Evolutionary conservation across 176 grass and related monocot genomes (phyloP).

Genomic region (Avena sativa): DNA sequence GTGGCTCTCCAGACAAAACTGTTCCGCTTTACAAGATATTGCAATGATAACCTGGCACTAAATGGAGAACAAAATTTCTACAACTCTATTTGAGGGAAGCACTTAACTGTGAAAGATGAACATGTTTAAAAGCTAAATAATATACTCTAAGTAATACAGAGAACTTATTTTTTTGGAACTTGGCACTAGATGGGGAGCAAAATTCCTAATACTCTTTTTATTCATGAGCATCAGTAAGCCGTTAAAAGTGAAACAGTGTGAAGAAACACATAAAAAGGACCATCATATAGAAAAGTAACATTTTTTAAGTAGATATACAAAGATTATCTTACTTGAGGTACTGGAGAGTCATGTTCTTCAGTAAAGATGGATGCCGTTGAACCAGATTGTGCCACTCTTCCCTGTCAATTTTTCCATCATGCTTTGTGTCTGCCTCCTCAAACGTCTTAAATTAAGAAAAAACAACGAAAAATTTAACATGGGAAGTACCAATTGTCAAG

Average conservation of each 20-base stretch:
- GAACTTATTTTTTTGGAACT: neutral
- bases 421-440: slow-evolving; percentile 59
- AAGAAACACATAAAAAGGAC: slow-evolving; percentile 5
- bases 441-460: slow-evolving; percentile 44
- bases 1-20: neutral
- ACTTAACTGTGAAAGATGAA: slow-evolving; percentile 17
- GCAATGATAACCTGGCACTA: neutral
- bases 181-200: neutral
- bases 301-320: neutral
- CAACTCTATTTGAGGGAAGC: neutral
- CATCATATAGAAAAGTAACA: neutral
- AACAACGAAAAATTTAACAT: slow-evolving; percentile 1
- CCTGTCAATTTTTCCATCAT: slow-evolving; percentile 59
- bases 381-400: slow-evolving; percentile 64
- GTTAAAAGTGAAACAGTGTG: slow-evolving; percentile 17
- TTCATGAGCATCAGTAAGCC: slow-evolving; percentile 4
- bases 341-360: slow-evolving; percentile 64
- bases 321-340: slow-evolving; percentile 55
- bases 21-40: slow-evolving; percentile 22
- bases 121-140: neutral
- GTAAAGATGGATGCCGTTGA: slow-evolving; percentile 56
- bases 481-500: slow-evolving; percentile 16
- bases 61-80: slow-evolving; percentile 4
- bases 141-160: neutral
- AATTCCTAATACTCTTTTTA: slow-evolving; percentile 1